These are phyloP conservation scores for Cadophora malorum DNA, from an alignment of 2,329 filamentous ascomycete species.

Conservation along the genomic window DNA sequence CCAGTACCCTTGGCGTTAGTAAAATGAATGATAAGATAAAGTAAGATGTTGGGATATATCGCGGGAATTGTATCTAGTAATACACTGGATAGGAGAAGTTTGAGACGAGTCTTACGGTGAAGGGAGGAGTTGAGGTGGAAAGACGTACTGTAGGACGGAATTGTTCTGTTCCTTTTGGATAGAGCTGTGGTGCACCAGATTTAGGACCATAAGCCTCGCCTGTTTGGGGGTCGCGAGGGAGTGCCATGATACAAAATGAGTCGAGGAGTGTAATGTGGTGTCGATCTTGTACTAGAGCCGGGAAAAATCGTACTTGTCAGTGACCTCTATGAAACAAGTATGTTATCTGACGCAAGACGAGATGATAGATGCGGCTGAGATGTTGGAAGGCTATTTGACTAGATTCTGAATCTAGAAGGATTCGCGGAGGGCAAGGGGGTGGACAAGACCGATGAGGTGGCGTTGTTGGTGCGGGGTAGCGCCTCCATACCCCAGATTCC, in stretches of 20 bases:
- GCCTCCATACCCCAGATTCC: conserved; percentile 24
- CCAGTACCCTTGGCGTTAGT: neutral
- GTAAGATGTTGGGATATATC: neutral
- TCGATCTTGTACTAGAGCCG: no score
- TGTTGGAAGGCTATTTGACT: neutral
- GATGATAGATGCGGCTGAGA: neutral
- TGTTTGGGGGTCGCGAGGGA: conserved; percentile 18
- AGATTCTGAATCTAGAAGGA: neutral
- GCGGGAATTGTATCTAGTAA: neutral
- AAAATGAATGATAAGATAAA: neutral
- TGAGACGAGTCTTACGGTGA: neutral
- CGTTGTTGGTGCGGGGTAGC: conserved; percentile 24
- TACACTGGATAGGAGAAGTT: neutral
- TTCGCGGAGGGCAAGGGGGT: neutral
- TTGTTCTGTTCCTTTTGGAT: conserved; percentile 22
- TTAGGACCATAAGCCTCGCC: conserved; percentile 25
- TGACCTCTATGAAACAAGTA: no score
- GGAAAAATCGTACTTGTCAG: no score
- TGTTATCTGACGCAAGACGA: no score
- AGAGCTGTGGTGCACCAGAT: conserved; percentile 20
- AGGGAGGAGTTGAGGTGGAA: neutral
- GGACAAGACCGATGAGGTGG: conserved; percentile 9
- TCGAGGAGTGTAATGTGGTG: neutral
- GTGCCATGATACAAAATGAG: conserved; percentile 16
- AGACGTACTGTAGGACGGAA: conserved; percentile 25